Evolutionary conservation across 352 stramenopile genomes (phyloP), one percentile per base, ranked within the genome.

Genomic region (Nothophytophthora sp.): DNA sequence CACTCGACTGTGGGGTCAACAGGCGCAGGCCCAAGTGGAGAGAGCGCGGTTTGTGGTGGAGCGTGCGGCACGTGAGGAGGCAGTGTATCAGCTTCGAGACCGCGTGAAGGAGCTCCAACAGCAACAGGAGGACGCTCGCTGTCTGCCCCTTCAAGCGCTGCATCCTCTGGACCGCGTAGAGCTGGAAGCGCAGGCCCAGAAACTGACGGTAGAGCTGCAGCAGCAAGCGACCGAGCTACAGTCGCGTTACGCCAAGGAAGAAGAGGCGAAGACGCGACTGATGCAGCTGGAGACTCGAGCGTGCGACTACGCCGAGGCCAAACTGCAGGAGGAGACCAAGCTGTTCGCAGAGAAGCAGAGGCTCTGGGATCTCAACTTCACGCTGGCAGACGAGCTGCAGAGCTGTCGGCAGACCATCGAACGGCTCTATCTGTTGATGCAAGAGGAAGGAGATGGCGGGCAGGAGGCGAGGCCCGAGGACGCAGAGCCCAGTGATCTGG

Each of bases 301-400:
- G 2, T 70, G 59, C 38, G 56, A 61, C 18, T 91, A 90, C 35
- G 50, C 67, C 1, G 48, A 68, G 3, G 24, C 57, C 23, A 76
- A 73, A 30, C 52, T 92, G 0, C 50, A 83, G 3, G 77, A 92
- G 46, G 82, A 92, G 28, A 32, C 39, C 2, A 61, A 67, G 29
- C 49, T 91, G 23, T 81, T 86, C 25, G 30, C 38, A 5, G 80
- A 90, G 43, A 90, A 87, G 45, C 80, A 90, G 36, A 39, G 42
- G 6, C 55, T 90, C 2, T 90, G 74, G 76, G 76, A 87, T 45
- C 47, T 75, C 7, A 80, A 72, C 38, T 45, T 63, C n/a, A 40
- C 42, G 3, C 55, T 88, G 2, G 61, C 55, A 20, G 58, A 77
- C 18, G 80, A 88, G 18, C 7, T 90, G 7, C 52, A 73, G 23